These are phyloP conservation scores for Nepenthes mirabilis DNA, from an alignment of 148 eudicot species.

Conservation along the genomic window DNA sequence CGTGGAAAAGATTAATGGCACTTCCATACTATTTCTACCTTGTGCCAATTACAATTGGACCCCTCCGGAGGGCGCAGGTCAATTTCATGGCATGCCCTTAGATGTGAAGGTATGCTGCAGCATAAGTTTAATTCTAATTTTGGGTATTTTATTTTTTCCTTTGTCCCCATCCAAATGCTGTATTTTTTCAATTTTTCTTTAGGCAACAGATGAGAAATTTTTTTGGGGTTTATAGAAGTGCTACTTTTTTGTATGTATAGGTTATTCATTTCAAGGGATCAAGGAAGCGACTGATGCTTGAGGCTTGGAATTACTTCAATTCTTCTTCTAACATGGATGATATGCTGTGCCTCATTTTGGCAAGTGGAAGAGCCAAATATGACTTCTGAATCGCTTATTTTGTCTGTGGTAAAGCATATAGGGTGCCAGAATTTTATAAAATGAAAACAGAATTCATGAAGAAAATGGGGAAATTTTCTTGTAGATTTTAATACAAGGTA, in stretches of 20 bases:
- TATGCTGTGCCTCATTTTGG: conserved; percentile 74
- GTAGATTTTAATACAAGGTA: too few species aligned
- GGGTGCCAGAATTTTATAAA: too few species aligned
- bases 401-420: not conserved
- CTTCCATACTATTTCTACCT: conserved; percentile 72
- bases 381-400: conserved; percentile 37
- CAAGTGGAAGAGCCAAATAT: conserved; percentile 85
- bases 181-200: not conserved
- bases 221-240: not conserved
- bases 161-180: not conserved
- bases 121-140: not conserved
- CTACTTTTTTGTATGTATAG: conserved; percentile 20
- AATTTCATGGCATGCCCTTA: conserved; percentile 96
- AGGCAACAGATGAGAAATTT: too few species aligned
- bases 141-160: not conserved
- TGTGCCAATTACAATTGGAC: conserved; percentile 93
- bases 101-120: conserved; percentile 69
- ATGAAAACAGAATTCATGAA: too few species aligned
- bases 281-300: conserved; percentile 90
- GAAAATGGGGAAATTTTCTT: too few species aligned
- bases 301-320: conserved; percentile 74
- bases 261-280: conserved; percentile 97
- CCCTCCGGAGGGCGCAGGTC: conserved; percentile 98
- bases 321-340: conserved; percentile 50
- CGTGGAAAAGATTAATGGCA: conserved; percentile 40